Evolutionary conservation across 352 stramenopile species (phyloP), one percentile per base, ranked within the genome.

Genomic region (Phytophthora foliorum): DNA sequence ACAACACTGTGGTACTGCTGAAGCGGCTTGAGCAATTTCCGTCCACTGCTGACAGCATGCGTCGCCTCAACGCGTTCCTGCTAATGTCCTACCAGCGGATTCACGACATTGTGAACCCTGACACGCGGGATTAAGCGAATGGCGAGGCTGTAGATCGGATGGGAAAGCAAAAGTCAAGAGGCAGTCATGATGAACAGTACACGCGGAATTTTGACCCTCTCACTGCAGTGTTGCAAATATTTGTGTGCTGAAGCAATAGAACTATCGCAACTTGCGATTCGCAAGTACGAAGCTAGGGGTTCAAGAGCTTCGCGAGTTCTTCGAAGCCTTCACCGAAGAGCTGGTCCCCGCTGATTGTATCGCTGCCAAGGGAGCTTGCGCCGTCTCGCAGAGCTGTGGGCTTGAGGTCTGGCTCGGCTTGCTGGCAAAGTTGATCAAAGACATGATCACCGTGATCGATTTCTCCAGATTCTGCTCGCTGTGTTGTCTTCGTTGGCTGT

Each of bases 1-100:
- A 95, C 77, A 96, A 96, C 67, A 95, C 89, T 0, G 88, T 96
- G 39, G 70, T 94, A 31, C 68, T 96, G 38, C 81, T 96, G 17
- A 91, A 96, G 75, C 83, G 89, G n/a, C 78, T 95, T 25, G 89
- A 96, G 64, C 79, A 86, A 54, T 94, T 89, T 41, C 72, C 83
- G 21, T 91, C 89, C 9, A 96, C 89, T 0, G 72, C 81, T 6
- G 78, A 81, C 13, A 93, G 86, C 67, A 78, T 96, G 34, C 79
- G 71, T 36, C 64, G 78, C 13, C 76, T 96, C 4, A 96, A 96
- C 39, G 77, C 82, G 11, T 96, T 96, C 46, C 57, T 95, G 38
- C 57, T 93, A 41, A 94, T 94, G 84, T 94, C 81, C 19, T 96
- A 93, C 52, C 78, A 94, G 61, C 86, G 88, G 14, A 92, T 96